These are phyloP conservation scores for Panaeolus papilionaceus DNA, from an alignment of 768 basidiomycete genomes.

Conservation along the genomic window DNA sequence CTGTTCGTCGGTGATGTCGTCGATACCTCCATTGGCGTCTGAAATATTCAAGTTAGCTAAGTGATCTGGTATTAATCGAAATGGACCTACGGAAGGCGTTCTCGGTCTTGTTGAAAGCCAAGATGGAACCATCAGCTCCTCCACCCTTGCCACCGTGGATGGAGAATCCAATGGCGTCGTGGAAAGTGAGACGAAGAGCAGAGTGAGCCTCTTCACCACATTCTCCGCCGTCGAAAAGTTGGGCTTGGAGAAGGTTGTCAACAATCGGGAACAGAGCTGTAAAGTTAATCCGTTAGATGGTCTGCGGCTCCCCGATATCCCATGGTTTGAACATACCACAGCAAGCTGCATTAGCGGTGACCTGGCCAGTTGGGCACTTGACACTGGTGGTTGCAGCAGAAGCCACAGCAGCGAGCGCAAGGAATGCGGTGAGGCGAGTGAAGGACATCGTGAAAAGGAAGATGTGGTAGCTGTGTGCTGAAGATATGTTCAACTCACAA, in stretches of 20 bases:
- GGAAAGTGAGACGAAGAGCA: background rate
- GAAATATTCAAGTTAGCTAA: background rate
- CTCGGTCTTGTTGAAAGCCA: background rate
- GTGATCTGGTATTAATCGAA: background rate
- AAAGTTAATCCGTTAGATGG: background rate
- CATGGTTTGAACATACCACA: conserved; percentile 18
- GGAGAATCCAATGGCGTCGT: background rate
- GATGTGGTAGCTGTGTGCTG: too few relatives aligned
- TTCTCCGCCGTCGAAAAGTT: conserved; percentile 13
- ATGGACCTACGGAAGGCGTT: conserved; percentile 15
- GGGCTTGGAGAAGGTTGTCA: conserved; percentile 16
- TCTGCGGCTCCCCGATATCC: too few relatives aligned
- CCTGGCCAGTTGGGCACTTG: conserved; percentile 29
- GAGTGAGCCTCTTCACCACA: background rate
- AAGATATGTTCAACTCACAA: too few relatives aligned
- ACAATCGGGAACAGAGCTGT: background rate
- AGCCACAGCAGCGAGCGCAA: conserved; percentile 19
- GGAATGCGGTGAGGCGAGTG: conserved; percentile 18
- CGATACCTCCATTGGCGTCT: background rate
- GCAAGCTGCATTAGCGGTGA: conserved; percentile 27
- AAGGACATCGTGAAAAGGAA: conserved; percentile 21
- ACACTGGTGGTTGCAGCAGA: conserved; percentile 26
- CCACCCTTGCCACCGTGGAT: background rate
- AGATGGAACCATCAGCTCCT: background rate
- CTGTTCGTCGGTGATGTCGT: background rate